These are phyloP conservation scores for Elsinoe arachidis DNA, from an alignment of 2,329 filamentous ascomycete species.

Conservation along the genomic window DNA sequence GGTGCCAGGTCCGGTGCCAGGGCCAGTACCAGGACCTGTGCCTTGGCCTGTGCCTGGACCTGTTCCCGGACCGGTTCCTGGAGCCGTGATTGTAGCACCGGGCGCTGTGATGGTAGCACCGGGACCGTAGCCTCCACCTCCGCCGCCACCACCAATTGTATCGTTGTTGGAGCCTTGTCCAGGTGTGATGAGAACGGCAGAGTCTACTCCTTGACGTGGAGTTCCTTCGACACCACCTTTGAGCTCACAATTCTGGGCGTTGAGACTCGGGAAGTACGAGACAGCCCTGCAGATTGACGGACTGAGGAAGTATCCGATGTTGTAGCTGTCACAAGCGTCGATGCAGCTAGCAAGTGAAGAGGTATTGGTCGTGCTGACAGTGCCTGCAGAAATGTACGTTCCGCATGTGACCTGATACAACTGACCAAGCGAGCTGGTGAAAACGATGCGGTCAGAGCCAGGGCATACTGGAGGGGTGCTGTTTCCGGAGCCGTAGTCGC, in stretches of 20 bases:
- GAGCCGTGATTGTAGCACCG: not conserved
- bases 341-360: constrained; percentile 22
- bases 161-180: constrained; percentile 16
- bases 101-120: constrained; percentile 9
- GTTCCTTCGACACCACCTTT: constrained; percentile 17
- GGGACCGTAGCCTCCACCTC: constrained; percentile 19
- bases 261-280: constrained; percentile 18
- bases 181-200: constrained; percentile 18
- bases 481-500: constrained; percentile 12
- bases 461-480: constrained; percentile 23
- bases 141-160: constrained; percentile 13
- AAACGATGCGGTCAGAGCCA: constrained; percentile 19
- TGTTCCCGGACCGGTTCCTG: constrained; percentile 5
- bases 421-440: constrained; percentile 21
- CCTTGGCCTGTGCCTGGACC: constrained; percentile 18
- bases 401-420: constrained; percentile 24
- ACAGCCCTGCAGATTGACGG: constrained; percentile 22
- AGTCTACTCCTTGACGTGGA: constrained; percentile 14
- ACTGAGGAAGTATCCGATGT: constrained; percentile 20
- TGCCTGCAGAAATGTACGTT: constrained; percentile 18
- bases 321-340: constrained; percentile 26
- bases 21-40: constrained; percentile 13
- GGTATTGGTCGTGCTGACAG: constrained; percentile 20
- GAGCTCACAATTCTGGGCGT: constrained; percentile 22
- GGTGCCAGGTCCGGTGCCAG: constrained; percentile 9